phyloP scores from a whole-genome alignment of 345 rosid genomes.

The Syzygium jambos region DNA sequence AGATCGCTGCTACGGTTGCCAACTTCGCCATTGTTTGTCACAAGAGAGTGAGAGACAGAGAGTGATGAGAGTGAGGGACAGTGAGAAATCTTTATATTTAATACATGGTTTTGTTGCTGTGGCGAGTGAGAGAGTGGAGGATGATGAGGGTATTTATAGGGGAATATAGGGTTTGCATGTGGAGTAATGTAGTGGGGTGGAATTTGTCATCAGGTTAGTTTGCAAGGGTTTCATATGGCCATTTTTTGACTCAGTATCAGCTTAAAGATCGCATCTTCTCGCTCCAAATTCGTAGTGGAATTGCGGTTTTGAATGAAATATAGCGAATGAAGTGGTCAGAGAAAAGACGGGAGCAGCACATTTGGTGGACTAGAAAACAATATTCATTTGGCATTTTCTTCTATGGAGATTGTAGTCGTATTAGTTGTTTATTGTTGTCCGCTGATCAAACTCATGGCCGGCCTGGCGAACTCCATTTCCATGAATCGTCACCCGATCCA shows the following conservation, averaged over 20 bases:
- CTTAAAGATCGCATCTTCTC: neutral
- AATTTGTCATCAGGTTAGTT: neutral
- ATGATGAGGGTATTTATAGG: neutral
- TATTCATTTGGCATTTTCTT: neutral
- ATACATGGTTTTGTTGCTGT: neutral
- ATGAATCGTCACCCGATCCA: neutral
- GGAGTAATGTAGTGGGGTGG: neutral
- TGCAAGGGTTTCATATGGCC: neutral
- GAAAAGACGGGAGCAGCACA: neutral
- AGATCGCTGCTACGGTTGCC: neutral
- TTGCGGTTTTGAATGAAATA: neutral
- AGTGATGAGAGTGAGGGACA: neutral
- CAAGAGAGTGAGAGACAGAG: neutral
- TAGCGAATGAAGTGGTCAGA: neutral
- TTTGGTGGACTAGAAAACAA: neutral
- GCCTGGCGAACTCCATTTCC: neutral
- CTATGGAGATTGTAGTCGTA: too few species aligned
- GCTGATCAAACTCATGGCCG: neutral
- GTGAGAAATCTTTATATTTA: neutral
- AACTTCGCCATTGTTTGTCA: neutral
- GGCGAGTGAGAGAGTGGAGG: neutral
- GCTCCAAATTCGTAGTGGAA: neutral
- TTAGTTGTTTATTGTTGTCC: neutral
- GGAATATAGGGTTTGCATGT: neutral
- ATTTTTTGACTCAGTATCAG: neutral